Base-by-base conservation (phyloP, 148 eudicot species). In the Linanthus parryae region DNA sequence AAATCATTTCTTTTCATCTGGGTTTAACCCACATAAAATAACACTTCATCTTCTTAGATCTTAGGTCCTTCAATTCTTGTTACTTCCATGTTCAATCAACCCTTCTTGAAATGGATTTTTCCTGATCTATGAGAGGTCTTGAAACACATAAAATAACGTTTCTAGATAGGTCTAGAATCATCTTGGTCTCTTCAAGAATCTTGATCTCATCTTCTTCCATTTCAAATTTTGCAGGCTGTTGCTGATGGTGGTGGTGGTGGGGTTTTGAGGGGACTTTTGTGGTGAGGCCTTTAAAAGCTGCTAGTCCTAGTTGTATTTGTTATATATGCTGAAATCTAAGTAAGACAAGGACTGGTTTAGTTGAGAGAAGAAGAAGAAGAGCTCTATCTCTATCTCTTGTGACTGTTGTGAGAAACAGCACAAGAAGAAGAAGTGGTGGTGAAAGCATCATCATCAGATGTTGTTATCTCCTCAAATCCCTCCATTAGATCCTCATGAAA, bases 391-490 rank as follows among this genome's bases (percentile, higher is more conserved):
- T 65, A 6, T 38, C 3, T 74, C 69, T 69, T 67, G 76, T 75
- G 76, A 57, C 76, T 75, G 80, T 71, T 71, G 34, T 23, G n/a
- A 39, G n/a, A 58, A 33, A 48, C 71, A 64, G 75, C 72, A 55
- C 72, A 74, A 70, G 68, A 65, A 74, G 60, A 34, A 56, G 75
- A 67, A 70, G 65, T 21, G n/a, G n/a, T n/a, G n/a, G n/a, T n/a
- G n/a, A n/a, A n/a, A n/a, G n/a, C n/a, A n/a, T 54, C 61, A 52
- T 65, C 56, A 60, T 70, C 85, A 79, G 85, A 79, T 79, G 85
- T 72, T 79, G 80, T 72, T 77, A 73, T 73, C 85, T 70, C 52
- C 41, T 79, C 81, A 75, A 59, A 66, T 58, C 49, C 75, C 72
- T 48, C 73, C 75, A 65, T 42, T 73, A 73, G 79, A 70, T 66